Conservation (phyloP, 179 eudicot genomes). For the Amaranthus tricolor region DNA sequence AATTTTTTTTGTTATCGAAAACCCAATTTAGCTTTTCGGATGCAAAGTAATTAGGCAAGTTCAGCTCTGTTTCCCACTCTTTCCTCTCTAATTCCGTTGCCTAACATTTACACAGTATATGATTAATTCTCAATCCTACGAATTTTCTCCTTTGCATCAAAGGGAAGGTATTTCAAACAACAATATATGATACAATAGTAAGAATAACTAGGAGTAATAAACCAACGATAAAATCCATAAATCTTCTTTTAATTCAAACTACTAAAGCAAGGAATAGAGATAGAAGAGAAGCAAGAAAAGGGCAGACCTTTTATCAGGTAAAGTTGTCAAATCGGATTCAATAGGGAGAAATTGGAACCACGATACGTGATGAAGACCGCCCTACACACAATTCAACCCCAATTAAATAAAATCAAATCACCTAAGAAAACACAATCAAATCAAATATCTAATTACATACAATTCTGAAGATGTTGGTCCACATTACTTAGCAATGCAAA, state of each 20-base stretch:
- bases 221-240: no score
- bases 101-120: no score
- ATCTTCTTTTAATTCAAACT: no score
- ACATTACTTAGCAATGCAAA: constrained; percentile 34
- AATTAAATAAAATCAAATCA: neutral
- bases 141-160: no score
- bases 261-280: neutral
- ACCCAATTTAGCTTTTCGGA: no score
- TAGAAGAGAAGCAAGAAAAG: neutral
- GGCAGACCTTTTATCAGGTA: constrained; percentile 64
- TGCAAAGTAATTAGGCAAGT: no score
- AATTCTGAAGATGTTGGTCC: constrained; percentile 79
- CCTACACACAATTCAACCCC: constrained; percentile 43
- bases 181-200: neutral
- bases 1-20: no score
- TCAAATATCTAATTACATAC: constrained; percentile 31
- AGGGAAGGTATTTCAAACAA: neutral
- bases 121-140: no score
- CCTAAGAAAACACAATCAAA: neutral
- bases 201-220: neutral
- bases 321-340: constrained; percentile 54
- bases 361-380: constrained; percentile 79
- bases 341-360: constrained; percentile 93
- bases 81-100: no score
- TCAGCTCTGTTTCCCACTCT: no score